Base-by-base conservation (phyloP, 805 yeast species). In the Kluyveromyces nonfermentans region DNA sequence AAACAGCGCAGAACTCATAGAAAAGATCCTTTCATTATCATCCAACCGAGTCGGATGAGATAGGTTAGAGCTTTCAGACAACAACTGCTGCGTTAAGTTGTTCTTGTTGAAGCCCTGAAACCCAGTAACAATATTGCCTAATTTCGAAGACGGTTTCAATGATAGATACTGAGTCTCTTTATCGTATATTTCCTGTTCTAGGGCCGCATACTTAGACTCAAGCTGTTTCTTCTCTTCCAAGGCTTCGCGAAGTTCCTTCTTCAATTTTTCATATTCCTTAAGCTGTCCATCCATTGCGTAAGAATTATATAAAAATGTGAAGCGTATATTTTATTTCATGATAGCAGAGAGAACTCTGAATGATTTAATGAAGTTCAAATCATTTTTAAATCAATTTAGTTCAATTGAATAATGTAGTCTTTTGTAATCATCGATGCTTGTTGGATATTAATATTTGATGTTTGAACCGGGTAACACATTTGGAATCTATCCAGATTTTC, bases 111-210 rank as follows among this genome's bases (percentile, higher is more conserved):
- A 83, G 53, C 78, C 82, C 40, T 89, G 96, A 55, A 88, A 89
- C 1, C 97, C 97, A 50, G 83, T 82, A n/a, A 87, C 83, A 21
- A 90, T 82, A 60, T 86, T 89, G 0, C 96, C 66, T 12, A 51
- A 46, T 21, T 50, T 49, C 12, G 50, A 45, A n/a, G 50, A 45
- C 35, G 48, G 48, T 21, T 49, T 50, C 15, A 46, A 46, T 7
- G 82, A 76, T 38, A 89, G 75, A 58, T 89, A 89, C 12, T 77
- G 75, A 8, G 82, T 78, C 57, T 89, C 97, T 50, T 78, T 77
- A 39, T 78, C 82, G 64, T 78, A 88, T 5, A 89, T 80, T 42
- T 77, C 75, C 49, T 87, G 96, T 56, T 89, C 96, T 5, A 87
- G 59, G 37, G 62, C 64, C 18, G 75, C 74, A 39, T 82, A 70